Evolutionary conservation across 2,329 filamentous ascomycete genomes (phyloP), one percentile per base, ranked within the genome.

Genomic region (Bipolaris sorokiniana): DNA sequence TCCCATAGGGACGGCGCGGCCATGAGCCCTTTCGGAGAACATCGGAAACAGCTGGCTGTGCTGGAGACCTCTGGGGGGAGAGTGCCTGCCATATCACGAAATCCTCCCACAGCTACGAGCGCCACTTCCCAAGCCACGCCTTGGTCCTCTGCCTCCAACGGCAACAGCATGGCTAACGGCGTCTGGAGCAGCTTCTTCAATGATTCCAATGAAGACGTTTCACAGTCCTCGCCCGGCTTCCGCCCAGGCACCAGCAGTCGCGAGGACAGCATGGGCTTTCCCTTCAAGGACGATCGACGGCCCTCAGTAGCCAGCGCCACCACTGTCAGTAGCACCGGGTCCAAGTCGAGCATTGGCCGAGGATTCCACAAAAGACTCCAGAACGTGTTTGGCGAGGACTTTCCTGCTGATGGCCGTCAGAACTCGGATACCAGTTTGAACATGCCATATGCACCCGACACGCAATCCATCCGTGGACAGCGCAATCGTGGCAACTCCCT

Each of bases 321-420:
- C 13, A 96, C 89, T 4, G 86, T 91, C 55, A 95, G 93, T 77
- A 96, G 94, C 71, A 86, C 90, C 64, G 90, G 91, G 33, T 96
- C 94, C 40, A 89, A 88, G 77, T 84, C 87, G 61, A 88, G 86
- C 59, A 83, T 89, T 58, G 87, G 88, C 66, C 87, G 90, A 49
- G 84, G 68, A 34, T 84, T 86, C 63, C 83, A 86, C 68, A 92
- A 93, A 77, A 95, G 94, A 78, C 82, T 97, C 62, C 91, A 95
- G 72, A 91, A 90, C 40, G 94, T 97, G 74, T 96, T 97, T 78
- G 93, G 94, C 45, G 94, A 97, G 68, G 93, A 97, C 72, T 92
- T 90, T 75, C 86, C 87, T 57, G 83, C 85, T 64, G 89, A 81
- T 50, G 81, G 81, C 48, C 76, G 79, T 49, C 79, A 93, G 72